Evolutionary conservation across 164 flowering plant species (phyloP), one percentile per base, ranked within the genome.

Genomic region (Nelumbo lutea): DNA sequence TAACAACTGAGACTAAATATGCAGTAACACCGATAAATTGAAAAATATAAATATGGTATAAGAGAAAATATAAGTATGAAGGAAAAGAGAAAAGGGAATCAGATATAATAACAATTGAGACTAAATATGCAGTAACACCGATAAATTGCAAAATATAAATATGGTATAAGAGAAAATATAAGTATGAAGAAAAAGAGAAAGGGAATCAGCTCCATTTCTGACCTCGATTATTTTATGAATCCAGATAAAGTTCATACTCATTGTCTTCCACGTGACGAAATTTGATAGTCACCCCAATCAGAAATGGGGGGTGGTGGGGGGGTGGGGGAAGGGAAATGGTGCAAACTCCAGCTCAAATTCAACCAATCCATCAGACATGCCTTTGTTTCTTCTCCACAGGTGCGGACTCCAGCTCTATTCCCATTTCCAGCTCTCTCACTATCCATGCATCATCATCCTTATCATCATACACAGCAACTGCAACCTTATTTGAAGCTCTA

Each of bases 341-440:
- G 27, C 27, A 27, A 0, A 27, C 27, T 27, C 27, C 62, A 61
- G 59, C 41, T 42, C 46, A 53, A 41, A 42, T 58, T 45, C 70
- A 62, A 27, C 27, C 27, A 27, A 61, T 45, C 15, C 10, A 51
- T 50, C 61, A 76, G 10, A 43, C 57, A 63, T 6, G 62, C 62
- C 73, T 82, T 44, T 61, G 76, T 62, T 62, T 80, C 73, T 76
- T 80, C 57, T 57, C 73, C 3, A 45, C 66, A 65, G 65, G 52
- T 15, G 81, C 62, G 58, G 61, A 72, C 58, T 67, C 78, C 65
- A 73, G 42, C 68, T 74, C 79, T 55, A 79, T 74, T 59, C 85
- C 86, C 43, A 68, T 77, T 77, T 84, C 87, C 42, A 87, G 80
- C 75, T 85, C 86, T 61, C 77, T 79, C 63, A 75, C 83, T 63